A percentile compares a stretch with the other conserved stretches of the same genome.
Conservation (phyloP, 177 flowering plant species). For the Telopea speciosissima region DNA sequence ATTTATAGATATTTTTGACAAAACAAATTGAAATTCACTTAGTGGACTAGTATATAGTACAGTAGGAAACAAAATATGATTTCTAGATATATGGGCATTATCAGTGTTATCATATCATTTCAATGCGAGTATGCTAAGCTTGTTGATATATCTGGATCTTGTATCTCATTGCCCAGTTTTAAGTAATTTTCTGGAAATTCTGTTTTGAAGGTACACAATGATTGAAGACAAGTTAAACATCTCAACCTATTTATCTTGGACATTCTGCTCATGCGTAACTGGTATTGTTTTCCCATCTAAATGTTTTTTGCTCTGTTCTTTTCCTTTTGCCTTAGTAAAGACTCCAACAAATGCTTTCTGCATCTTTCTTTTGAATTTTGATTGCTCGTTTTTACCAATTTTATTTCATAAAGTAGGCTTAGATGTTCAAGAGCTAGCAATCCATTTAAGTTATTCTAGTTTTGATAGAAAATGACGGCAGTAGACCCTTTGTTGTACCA, state of each 20-base stretch:
- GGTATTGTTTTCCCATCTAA: constrained; percentile 34
- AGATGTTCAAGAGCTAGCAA: background rate
- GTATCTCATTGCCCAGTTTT: background rate
- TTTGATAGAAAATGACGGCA: background rate
- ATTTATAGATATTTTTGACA: background rate
- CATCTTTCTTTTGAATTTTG: background rate
- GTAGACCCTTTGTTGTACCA: background rate
- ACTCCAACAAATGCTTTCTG: background rate
- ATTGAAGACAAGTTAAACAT: constrained; percentile 80
- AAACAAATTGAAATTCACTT: background rate
- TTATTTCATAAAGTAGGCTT: background rate
- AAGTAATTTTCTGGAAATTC: constrained; percentile 1
- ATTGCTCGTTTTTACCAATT: background rate
- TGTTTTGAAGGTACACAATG: constrained; percentile 56
- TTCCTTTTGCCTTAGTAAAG: background rate
- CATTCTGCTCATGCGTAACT: constrained; percentile 70
- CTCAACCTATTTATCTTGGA: constrained; percentile 79
- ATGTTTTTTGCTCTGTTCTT: background rate
- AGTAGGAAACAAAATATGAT: background rate
- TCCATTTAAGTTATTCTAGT: background rate
- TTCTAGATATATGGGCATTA: background rate
- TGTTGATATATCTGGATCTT: background rate
- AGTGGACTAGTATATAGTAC: too few species aligned
- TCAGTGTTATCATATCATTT: background rate
- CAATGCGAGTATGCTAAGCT: background rate